Evolutionary conservation across 345 rosid genomes (phyloP).

Genomic region (Streptanthus diversifolius): DNA sequence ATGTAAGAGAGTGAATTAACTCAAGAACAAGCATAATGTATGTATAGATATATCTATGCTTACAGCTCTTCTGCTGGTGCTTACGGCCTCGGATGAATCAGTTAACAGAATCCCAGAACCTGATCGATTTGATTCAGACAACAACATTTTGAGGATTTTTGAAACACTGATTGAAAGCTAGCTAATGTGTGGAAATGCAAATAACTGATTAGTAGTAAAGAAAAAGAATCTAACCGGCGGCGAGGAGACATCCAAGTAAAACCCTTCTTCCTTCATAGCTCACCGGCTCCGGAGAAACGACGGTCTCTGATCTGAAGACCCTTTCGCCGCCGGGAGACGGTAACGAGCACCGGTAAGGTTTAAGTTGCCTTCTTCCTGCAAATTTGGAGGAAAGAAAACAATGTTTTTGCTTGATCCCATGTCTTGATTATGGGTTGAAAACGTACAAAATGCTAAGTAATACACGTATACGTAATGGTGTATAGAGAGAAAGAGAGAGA

Average conservation of each 20-base stretch:
- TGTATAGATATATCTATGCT: conserved; percentile 33
- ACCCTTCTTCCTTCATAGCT: conserved; percentile 52
- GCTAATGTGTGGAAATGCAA: neutral
- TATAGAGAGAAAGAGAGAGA: neutral
- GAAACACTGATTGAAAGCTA: neutral
- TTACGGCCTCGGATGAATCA: conserved; percentile 74
- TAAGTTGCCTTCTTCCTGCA: conserved; percentile 42
- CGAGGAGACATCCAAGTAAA: conserved; percentile 54
- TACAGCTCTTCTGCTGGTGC: conserved; percentile 96
- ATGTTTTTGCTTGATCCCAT: neutral
- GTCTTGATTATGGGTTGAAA: neutral
- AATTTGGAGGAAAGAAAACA: neutral
- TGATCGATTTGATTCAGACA: conserved; percentile 34
- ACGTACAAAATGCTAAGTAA: neutral
- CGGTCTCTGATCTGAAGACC: conserved; percentile 12
- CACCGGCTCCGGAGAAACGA: conserved; percentile 17
- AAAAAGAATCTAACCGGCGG: conserved; percentile 40
- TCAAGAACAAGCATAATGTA: neutral
- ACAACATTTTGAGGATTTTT: neutral
- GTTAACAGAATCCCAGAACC: conserved; percentile 46
- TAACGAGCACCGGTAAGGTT: conserved; percentile 45
- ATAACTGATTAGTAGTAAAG: neutral
- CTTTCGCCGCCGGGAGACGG: conserved; percentile 38
- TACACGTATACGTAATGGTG: neutral
- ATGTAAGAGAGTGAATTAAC: no score